Evolutionary conservation across 306 rosid species (phyloP).

Genomic region (Sesbania bispinosa): DNA sequence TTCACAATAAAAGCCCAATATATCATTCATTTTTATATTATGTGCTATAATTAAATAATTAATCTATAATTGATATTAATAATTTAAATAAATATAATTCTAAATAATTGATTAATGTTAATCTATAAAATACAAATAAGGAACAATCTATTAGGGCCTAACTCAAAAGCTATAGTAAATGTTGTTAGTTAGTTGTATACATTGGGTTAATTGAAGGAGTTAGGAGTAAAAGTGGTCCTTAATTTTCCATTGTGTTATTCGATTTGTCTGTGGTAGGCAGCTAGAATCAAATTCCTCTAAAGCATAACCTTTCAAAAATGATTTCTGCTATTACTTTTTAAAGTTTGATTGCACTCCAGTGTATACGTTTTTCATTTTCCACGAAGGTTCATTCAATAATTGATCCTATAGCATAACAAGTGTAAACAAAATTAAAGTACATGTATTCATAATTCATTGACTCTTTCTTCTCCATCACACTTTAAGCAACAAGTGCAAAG

Average conservation of each 20-base stretch:
- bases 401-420: neutral
- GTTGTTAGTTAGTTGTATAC: too few relatives aligned
- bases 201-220: constrained; percentile 18
- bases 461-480: constrained; percentile 17
- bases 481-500: neutral
- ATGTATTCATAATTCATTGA: too few relatives aligned
- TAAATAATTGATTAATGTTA: too few relatives aligned
- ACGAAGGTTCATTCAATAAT: constrained; percentile 35
- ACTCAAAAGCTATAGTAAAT: too few relatives aligned
- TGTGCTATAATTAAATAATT: too few relatives aligned
- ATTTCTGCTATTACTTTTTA: constrained; percentile 24
- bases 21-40: too few relatives aligned
- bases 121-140: too few relatives aligned
- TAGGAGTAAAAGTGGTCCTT: constrained; percentile 26
- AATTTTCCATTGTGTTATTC: constrained; percentile 23
- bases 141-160: too few relatives aligned
- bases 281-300: constrained; percentile 48
- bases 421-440: neutral
- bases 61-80: too few relatives aligned
- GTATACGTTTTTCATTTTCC: constrained; percentile 39
- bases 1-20: too few relatives aligned
- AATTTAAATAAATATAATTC: too few relatives aligned
- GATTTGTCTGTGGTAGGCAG: constrained; percentile 39
- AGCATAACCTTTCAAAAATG: constrained; percentile 28
- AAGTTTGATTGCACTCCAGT: constrained; percentile 20